Evolutionary conservation across 2,329 filamentous ascomycete genomes (phyloP), one percentile per base, ranked within the genome.

Genomic region (Alternaria brassicae): DNA sequence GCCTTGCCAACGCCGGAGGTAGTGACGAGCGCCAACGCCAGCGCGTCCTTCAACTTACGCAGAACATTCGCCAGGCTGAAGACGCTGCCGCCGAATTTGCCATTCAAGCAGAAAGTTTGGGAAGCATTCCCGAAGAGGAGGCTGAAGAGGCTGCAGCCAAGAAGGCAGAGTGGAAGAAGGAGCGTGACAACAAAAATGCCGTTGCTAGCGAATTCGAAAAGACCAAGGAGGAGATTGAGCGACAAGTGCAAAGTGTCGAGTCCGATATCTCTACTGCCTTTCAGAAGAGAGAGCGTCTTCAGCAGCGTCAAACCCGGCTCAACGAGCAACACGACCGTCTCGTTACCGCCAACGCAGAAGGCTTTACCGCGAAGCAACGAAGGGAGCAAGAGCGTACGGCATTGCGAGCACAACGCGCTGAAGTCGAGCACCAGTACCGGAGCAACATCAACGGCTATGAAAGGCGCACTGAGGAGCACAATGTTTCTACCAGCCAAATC

Each of bases 1-100:
- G 88, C 64, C 85, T 92, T 44, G 83, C 88, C 56, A 89, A 80
- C 50, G 79, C 89, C 34, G 90, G 90, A 62, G 88, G 89, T 59
- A 88, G 87, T 66, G 91, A 94, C 76, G 91, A 93, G 71, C 89
- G 91, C 73, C 85, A 89, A 68, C 85, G 87, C 66, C 89, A 92
- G 73, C 91, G 92, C 75, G 86, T 91, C 44, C 85, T 88, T 62
- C 91, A 93, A 76, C 89, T 91, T 72, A 88, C 86, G 56, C 90
- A 90, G 56, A 89, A 91, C 74, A 89, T 90, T 77, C 87, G 87
- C 57, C 90, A 89, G 74, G 87, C 86, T 4, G 86, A 89, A 66
- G 86, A 88, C 68, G 88, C 89, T 30, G 83, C 84, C 28, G 78
- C 80, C 41, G 80, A 83, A 45, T 79, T 91, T 23, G 81, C 84